Percentiles rank a stretch among this genome's conserved stretches.
phyloP scores from a whole-genome alignment of 176 grass and related monocot genomes.

The Juncus effusus region DNA sequence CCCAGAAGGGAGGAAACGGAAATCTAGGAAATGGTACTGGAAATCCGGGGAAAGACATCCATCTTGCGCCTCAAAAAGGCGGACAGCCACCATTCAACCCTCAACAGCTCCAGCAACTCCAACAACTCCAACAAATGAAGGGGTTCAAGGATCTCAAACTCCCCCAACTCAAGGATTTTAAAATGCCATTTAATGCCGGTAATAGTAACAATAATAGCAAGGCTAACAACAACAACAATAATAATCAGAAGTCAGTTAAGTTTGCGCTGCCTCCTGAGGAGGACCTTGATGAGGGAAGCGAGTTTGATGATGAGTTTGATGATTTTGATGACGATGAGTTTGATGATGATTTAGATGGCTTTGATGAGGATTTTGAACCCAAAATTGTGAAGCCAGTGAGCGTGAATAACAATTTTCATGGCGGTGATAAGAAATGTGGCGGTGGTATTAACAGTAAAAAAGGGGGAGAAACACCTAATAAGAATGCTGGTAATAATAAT shows the following conservation, averaged over 20 bases:
- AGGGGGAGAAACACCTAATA: slow-evolving; percentile 38
- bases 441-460: slow-evolving; percentile 41
- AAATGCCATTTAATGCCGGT: slow-evolving; percentile 37
- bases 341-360: slow-evolving; percentile 48
- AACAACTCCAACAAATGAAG: slow-evolving; percentile 59
- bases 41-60: slow-evolving; percentile 17
- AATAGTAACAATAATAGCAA: slow-evolving; percentile 1
- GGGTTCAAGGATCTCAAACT: slow-evolving; percentile 65
- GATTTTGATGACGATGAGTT: slow-evolving; percentile 47
- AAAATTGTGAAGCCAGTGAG: slow-evolving; percentile 59
- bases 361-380: slow-evolving; percentile 42
- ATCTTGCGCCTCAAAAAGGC: slow-evolving; percentile 26
- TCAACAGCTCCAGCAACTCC: slow-evolving; percentile 56
- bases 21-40: not conserved
- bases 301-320: slow-evolving; percentile 57
- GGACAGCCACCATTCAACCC: slow-evolving; percentile 31
- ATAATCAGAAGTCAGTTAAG: slow-evolving; percentile 52
- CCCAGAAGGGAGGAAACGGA: slow-evolving; percentile 33
- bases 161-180: slow-evolving; percentile 50
- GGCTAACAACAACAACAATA: slow-evolving; percentile 28
- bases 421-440: slow-evolving; percentile 49
- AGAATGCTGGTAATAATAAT: slow-evolving; percentile 32
- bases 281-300: slow-evolving; percentile 38
- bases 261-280: slow-evolving; percentile 42
- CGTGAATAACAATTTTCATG: slow-evolving; percentile 40